A percentile compares a stretch with the other conserved stretches of the same genome.
These are phyloP conservation scores for Penicillium sp. DNA, from an alignment of 2,329 filamentous ascomycete genomes.

Conservation along the genomic window DNA sequence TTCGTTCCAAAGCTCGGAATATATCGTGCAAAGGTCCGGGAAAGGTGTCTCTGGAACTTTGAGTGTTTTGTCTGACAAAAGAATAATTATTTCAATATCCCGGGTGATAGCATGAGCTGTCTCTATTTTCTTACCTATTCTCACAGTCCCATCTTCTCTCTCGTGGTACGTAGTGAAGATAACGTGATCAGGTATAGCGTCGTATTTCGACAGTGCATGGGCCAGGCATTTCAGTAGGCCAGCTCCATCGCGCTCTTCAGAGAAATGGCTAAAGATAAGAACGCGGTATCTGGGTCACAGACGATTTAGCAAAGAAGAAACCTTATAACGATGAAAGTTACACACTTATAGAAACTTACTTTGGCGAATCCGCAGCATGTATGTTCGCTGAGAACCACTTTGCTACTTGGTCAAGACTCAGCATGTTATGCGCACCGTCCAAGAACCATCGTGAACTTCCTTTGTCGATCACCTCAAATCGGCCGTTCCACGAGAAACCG, in stretches of 20 bases:
- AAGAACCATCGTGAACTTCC: neutral
- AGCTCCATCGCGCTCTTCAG: neutral
- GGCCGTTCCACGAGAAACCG: slow-evolving; percentile 1
- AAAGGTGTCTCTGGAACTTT: slow-evolving; percentile 1
- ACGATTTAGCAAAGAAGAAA: too few species aligned
- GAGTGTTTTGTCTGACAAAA: neutral
- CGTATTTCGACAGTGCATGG: neutral
- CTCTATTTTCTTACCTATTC: neutral
- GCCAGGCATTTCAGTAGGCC: neutral
- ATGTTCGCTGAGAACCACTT: neutral
- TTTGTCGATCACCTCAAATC: neutral
- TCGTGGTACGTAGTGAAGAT: slow-evolving; percentile 4
- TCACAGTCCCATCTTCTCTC: neutral
- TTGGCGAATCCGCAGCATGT: neutral
- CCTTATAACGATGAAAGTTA: too few species aligned
- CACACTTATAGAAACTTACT: neutral
- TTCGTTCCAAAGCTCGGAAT: neutral
- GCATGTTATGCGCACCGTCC: slow-evolving; percentile 2
- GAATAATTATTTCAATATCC: neutral
- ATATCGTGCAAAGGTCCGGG: neutral
- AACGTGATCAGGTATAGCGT: slow-evolving; percentile 1
- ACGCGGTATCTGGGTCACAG: neutral
- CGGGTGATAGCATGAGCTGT: too few species aligned
- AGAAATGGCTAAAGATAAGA: slow-evolving; percentile 7
- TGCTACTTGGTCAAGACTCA: slow-evolving; percentile 2